Conservation (phyloP, 202 grass and related monocot genomes). For the Hordeum pubiflorum region DNA sequence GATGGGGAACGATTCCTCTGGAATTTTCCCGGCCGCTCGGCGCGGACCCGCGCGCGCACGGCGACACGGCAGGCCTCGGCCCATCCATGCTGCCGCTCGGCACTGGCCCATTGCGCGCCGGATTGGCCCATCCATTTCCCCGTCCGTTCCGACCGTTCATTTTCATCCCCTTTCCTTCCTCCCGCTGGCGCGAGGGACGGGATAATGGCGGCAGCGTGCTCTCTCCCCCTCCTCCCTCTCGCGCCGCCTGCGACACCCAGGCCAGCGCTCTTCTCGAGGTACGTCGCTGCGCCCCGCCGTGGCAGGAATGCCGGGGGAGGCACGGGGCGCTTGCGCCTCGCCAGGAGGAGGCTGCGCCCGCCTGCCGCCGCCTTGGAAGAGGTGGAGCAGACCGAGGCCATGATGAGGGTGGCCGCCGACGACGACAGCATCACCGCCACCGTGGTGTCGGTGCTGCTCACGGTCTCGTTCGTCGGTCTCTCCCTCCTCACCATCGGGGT, state of each 20-base stretch:
- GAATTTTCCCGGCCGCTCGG: slow-evolving; percentile 18
- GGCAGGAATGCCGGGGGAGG: not conserved
- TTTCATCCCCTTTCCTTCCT: slow-evolving; percentile 18
- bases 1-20: slow-evolving; percentile 36
- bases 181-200: slow-evolving; percentile 23
- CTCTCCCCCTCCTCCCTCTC: slow-evolving; percentile 24
- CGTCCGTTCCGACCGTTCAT: slow-evolving; percentile 17
- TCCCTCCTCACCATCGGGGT: slow-evolving; percentile 84
- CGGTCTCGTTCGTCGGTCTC: slow-evolving; percentile 55
- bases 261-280: not conserved
- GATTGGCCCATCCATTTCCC: slow-evolving; percentile 18
- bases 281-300: not conserved
- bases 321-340: slow-evolving; percentile 8
- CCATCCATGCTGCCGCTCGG: not conserved
- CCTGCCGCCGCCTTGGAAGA: slow-evolving; percentile 18
- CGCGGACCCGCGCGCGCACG: not conserved
- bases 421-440: slow-evolving; percentile 47
- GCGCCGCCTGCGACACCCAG: not conserved
- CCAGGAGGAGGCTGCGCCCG: slow-evolving; percentile 19
- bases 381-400: slow-evolving; percentile 39
- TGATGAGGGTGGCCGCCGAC: slow-evolving; percentile 46
- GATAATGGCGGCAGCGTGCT: slow-evolving; percentile 43
- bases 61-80: not conserved
- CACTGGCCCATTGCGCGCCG: not conserved
- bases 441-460: slow-evolving; percentile 51